phyloP scores from a whole-genome alignment of 371 early-diverging fungal genomes.

The Vairimorpha ceranae region DNA sequence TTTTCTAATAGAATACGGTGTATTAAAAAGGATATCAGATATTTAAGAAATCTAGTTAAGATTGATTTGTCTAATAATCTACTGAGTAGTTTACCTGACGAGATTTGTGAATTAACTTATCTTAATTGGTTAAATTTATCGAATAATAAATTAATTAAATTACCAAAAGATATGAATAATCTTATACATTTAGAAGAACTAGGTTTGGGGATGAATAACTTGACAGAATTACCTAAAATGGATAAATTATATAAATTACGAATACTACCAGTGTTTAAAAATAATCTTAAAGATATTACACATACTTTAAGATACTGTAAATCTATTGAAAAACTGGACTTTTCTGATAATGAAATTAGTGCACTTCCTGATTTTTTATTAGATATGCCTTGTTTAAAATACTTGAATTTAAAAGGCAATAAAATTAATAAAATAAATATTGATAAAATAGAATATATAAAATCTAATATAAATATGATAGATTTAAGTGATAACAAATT shows the following conservation, averaged over 20 bases:
- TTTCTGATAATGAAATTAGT: conserved; percentile 60
- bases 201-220: conserved; percentile 68
- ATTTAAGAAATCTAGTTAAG: conserved; percentile 63
- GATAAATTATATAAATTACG: conserved; percentile 52
- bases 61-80: conserved; percentile 68
- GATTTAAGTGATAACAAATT: conserved; percentile 52
- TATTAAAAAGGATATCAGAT: conserved; percentile 60
- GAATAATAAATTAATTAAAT: conserved; percentile 65
- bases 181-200: conserved; percentile 67
- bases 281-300: conserved; percentile 49
- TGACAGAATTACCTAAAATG: conserved; percentile 65
- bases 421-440: conserved; percentile 47
- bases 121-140: conserved; percentile 70
- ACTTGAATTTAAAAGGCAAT: conserved; percentile 61
- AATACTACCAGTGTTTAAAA: conserved; percentile 63
- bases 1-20: conserved; percentile 65
- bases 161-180: conserved; percentile 65
- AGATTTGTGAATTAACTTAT: conserved; percentile 64
- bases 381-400: conserved; percentile 43
- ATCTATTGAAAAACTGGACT: conserved; percentile 62
- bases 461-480: conserved; percentile 52
- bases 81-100: conserved; percentile 64
- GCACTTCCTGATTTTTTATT: conserved; percentile 52
- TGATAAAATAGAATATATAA: neutral
- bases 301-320: conserved; percentile 40